Base-by-base conservation (phyloP, 176 grass and related monocot genomes). In the Musa itinerans region DNA sequence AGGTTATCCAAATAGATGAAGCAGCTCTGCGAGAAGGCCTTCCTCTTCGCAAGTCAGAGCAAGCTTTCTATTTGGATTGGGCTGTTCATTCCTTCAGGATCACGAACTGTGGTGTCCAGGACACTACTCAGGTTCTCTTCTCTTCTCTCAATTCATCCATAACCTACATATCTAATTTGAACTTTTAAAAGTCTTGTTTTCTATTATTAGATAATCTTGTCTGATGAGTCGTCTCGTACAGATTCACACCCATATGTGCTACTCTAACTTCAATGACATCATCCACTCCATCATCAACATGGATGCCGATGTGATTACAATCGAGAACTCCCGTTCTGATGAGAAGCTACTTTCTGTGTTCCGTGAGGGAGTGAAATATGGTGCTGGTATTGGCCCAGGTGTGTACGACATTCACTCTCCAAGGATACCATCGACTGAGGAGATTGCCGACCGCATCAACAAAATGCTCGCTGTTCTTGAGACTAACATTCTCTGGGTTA, bases 221-320 rank as follows among this genome's bases (percentile, higher is more conserved):
- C 80, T 72, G 53, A 81, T 16, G 12, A 11, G 19, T 29, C 19
- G 77, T 53, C 83, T 11, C 70, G 27, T 21, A 67, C 78, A 96
- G 92, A 96, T 96, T 78, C 92, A 96, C 89, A 96, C 92, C 71
- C 92, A 96, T 83, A 96, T 96, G 92, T 96, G 92, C 92, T 96
- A 96, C 80, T 96, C 92, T 15, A 92, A 96, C 83, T 96, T 96
- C 83, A 96, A 96, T 16, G 92, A 96, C 59, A 96, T 96, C 83
- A 96, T 96, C 83, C 87, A 96, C 55, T 96, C 92, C 69, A 96
- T 96, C 83, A 96, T 96, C 2, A 62, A 86, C 81, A 96, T 96
- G 92, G 92, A 96, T 0, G 92, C 92, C 0, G 92, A 96, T 48
- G 92, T 96, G 78, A 96, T 96, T 83, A 96, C 92, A 75, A 96